phyloP scores from a whole-genome alignment of 352 stramenopile species.

The Halophytophthora polymorphica region DNA sequence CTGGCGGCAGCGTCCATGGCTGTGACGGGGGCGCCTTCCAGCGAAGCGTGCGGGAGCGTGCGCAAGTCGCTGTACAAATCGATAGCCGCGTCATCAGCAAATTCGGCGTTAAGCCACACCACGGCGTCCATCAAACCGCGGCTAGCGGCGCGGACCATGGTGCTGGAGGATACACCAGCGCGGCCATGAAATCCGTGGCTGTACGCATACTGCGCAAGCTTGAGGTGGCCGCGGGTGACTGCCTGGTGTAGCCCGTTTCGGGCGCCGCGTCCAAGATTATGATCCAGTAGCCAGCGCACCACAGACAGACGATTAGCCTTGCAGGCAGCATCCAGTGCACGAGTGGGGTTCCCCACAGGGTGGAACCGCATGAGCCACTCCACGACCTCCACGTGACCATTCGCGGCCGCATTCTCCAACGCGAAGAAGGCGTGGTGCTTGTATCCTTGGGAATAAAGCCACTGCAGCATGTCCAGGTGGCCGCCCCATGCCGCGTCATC shows the following conservation, averaged over 20 bases:
- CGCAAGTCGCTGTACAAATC: slow-evolving; percentile 23
- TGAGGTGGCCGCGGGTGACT: slow-evolving; percentile 22
- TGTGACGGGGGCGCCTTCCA: slow-evolving; percentile 20
- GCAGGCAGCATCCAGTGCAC: slow-evolving; percentile 24
- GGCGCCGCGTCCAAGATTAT: slow-evolving; percentile 23
- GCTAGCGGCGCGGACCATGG: slow-evolving; percentile 27
- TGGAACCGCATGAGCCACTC: slow-evolving; percentile 27
- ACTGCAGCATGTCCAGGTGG: slow-evolving; percentile 21
- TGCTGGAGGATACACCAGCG: slow-evolving; percentile 20
- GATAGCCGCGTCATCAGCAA: slow-evolving; percentile 6
- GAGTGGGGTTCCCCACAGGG: slow-evolving; percentile 28
- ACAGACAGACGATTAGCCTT: slow-evolving; percentile 19
- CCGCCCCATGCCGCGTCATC: slow-evolving; percentile 25
- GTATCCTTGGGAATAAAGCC: slow-evolving; percentile 26
- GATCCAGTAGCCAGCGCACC: slow-evolving; percentile 20
- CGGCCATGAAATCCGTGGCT: slow-evolving; percentile 19
- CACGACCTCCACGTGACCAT: slow-evolving; percentile 36
- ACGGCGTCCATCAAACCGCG: slow-evolving; percentile 27
- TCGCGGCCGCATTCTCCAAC: slow-evolving; percentile 31
- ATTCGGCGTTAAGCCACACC: slow-evolving; percentile 22
- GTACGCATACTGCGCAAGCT: slow-evolving; percentile 19
- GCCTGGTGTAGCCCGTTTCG: slow-evolving; percentile 28
- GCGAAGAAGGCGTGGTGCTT: slow-evolving; percentile 24
- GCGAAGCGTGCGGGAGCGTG: slow-evolving; percentile 18
- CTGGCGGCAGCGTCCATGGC: slow-evolving; percentile 27